A percentile compares a stretch with the other conserved stretches of the same genome.
Conservation (phyloP, 1,284 basidiomycete species). For the Cutaneotrichosporon sp. region DNA sequence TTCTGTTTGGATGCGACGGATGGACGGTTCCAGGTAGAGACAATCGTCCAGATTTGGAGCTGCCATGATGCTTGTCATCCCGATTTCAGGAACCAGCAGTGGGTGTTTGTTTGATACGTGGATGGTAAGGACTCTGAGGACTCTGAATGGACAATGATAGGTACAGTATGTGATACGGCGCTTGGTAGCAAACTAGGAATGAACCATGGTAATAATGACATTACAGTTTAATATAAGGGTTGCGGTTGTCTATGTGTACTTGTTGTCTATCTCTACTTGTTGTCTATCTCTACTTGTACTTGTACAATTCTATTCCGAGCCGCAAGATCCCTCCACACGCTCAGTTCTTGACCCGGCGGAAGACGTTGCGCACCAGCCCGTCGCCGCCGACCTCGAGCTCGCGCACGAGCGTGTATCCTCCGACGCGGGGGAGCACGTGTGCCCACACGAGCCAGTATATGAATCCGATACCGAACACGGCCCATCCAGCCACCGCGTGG, state of each 20-base stretch:
- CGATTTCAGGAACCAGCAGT: too few species aligned
- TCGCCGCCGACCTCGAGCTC: slow-evolving; percentile 19
- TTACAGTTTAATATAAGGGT: background rate
- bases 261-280: background rate
- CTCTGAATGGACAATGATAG: too few species aligned
- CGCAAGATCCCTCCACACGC: background rate
- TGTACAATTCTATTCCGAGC: background rate
- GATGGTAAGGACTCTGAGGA: too few species aligned
- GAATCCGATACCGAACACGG: slow-evolving; percentile 29
- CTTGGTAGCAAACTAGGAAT: too few species aligned
- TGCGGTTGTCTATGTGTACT: background rate
- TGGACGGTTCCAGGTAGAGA: too few species aligned
- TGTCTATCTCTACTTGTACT: background rate
- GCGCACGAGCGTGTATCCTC: slow-evolving; percentile 22
- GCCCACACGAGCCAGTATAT: slow-evolving; percentile 30
- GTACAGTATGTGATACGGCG: too few species aligned
- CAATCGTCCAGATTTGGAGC: too few species aligned
- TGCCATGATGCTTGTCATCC: too few species aligned
- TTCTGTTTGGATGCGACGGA: too few species aligned
- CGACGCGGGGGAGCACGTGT: slow-evolving; percentile 22
- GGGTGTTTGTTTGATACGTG: too few species aligned
- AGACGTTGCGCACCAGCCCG: slow-evolving; percentile 20
- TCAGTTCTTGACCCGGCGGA: slow-evolving; percentile 6
- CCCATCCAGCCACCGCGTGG: slow-evolving; percentile 24
- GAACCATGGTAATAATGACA: background rate